These are phyloP conservation scores for Elsinoe fawcettii DNA, from an alignment of 2,329 filamentous ascomycete species.

Conservation along the genomic window DNA sequence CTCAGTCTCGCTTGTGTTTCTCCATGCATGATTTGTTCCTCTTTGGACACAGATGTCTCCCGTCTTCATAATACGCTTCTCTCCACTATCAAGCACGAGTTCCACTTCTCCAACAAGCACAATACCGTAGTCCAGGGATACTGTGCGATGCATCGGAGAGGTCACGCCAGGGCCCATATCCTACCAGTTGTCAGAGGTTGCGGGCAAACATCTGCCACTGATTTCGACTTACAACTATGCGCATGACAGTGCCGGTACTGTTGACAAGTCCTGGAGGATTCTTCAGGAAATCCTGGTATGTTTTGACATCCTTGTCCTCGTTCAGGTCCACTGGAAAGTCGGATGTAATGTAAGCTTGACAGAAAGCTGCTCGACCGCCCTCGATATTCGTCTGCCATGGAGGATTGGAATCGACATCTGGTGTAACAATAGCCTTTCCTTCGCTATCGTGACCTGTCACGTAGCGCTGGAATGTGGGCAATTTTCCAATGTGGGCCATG, in stretches of 20 bases:
- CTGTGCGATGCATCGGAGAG: constrained; percentile 29
- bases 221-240: constrained; percentile 23
- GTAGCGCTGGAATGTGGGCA: constrained; percentile 19
- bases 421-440: constrained; percentile 26
- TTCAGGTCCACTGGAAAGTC: constrained; percentile 41
- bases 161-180: constrained; percentile 23
- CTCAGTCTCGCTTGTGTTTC: constrained; percentile 27
- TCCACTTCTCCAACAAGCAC: constrained; percentile 29
- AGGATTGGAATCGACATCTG: constrained; percentile 21
- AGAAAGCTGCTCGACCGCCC: constrained; percentile 36
- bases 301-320: constrained; percentile 38
- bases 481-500: constrained; percentile 4
- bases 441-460: constrained; percentile 26
- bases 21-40: constrained; percentile 30
- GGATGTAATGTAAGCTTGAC: constrained; percentile 44
- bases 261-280: constrained; percentile 43
- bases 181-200: background rate
- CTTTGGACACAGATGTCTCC: constrained; percentile 29
- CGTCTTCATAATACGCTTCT: constrained; percentile 24
- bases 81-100: constrained; percentile 27
- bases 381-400: constrained; percentile 29
- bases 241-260: constrained; percentile 39
- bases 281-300: constrained; percentile 38
- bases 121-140: constrained; percentile 29
- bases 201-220: too few relatives aligned